These are phyloP conservation scores for Spencermartinsiella ligniputridi DNA, from an alignment of 1,139 yeast species.

Conservation along the genomic window DNA sequence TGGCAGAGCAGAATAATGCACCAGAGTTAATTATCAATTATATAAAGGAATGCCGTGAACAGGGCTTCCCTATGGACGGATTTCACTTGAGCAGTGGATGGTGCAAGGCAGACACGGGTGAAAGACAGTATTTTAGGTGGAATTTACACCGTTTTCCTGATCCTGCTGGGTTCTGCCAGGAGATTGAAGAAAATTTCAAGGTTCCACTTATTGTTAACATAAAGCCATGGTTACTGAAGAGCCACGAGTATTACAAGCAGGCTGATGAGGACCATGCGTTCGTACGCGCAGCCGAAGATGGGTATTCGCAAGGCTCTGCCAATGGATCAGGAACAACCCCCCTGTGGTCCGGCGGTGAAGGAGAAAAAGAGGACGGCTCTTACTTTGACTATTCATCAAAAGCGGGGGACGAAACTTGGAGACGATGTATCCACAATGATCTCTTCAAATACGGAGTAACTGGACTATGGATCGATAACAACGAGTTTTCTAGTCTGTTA, in stretches of 20 bases:
- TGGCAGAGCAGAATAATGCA: slow-evolving; percentile 11
- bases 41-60: slow-evolving; percentile 7
- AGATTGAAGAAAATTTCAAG: slow-evolving; percentile 9
- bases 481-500: slow-evolving; percentile 5
- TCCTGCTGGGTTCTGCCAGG: slow-evolving; percentile 9
- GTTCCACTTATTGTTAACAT: slow-evolving; percentile 10
- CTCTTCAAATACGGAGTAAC: slow-evolving; percentile 4
- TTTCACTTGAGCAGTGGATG: slow-evolving; percentile 11
- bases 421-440: slow-evolving; percentile 4
- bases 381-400: slow-evolving; percentile 10
- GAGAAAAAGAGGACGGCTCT: slow-evolving; percentile 7
- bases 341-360: slow-evolving; percentile 12
- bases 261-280: slow-evolving; percentile 10
- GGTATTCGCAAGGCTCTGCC: slow-evolving; percentile 3
- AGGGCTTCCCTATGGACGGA: slow-evolving; percentile 11
- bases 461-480: slow-evolving; percentile 6
- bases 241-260: slow-evolving; percentile 7
- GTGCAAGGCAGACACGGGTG: slow-evolving; percentile 10
- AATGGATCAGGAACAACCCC: slow-evolving; percentile 8
- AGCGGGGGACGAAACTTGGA: slow-evolving; percentile 10
- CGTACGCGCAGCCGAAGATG: slow-evolving; percentile 9
- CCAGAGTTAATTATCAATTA: slow-evolving; percentile 8
- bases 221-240: slow-evolving; percentile 12
- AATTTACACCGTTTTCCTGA: slow-evolving; percentile 9
- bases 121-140: slow-evolving; percentile 10